Evolutionary conservation across 2,329 filamentous ascomycete genomes (phyloP).

Genomic region (Fusarium acutatum): DNA sequence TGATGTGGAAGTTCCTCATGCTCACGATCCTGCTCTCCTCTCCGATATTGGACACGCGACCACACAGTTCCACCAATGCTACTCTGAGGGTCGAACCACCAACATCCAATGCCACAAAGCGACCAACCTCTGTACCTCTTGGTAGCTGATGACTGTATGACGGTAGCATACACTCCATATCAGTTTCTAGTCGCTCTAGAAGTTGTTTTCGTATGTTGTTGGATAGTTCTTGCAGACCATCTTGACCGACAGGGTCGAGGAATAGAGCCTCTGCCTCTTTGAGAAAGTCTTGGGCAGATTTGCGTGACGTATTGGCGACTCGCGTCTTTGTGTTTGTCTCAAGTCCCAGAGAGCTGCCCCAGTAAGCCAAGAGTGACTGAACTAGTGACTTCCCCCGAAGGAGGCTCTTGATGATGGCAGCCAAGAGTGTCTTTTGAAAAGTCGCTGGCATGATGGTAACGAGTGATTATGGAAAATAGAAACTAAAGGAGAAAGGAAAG

Average conservation of each 20-base stretch:
- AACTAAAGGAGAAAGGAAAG: slow-evolving; percentile 7
- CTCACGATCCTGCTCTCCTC: slow-evolving; percentile 61
- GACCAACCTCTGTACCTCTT: slow-evolving; percentile 65
- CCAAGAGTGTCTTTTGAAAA: slow-evolving; percentile 62
- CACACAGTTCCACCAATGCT: slow-evolving; percentile 67
- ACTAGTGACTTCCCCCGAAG: slow-evolving; percentile 67
- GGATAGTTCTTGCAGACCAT: slow-evolving; percentile 58
- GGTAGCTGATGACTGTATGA: slow-evolving; percentile 73
- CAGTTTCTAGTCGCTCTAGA: slow-evolving; percentile 58
- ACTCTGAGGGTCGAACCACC: slow-evolving; percentile 74
- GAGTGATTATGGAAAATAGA: slow-evolving; percentile 52
- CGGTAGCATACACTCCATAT: slow-evolving; percentile 69
- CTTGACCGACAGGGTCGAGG: slow-evolving; percentile 56
- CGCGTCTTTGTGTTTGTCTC: slow-evolving; percentile 40
- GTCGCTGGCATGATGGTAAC: slow-evolving; percentile 63
- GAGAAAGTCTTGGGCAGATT: slow-evolving; percentile 61
- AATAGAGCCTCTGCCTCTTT: slow-evolving; percentile 63
- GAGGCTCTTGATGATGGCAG: slow-evolving; percentile 65
- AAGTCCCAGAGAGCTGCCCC: slow-evolving; percentile 54
- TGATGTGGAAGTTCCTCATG: slow-evolving; percentile 66
- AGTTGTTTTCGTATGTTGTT: slow-evolving; percentile 64
- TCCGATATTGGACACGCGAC: slow-evolving; percentile 49
- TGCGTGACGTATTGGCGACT: slow-evolving; percentile 30
- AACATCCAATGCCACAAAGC: slow-evolving; percentile 72
- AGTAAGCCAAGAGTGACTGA: slow-evolving; percentile 64